Conservation (phyloP, 352 stramenopile genomes). For the Pythium aquatile region DNA sequence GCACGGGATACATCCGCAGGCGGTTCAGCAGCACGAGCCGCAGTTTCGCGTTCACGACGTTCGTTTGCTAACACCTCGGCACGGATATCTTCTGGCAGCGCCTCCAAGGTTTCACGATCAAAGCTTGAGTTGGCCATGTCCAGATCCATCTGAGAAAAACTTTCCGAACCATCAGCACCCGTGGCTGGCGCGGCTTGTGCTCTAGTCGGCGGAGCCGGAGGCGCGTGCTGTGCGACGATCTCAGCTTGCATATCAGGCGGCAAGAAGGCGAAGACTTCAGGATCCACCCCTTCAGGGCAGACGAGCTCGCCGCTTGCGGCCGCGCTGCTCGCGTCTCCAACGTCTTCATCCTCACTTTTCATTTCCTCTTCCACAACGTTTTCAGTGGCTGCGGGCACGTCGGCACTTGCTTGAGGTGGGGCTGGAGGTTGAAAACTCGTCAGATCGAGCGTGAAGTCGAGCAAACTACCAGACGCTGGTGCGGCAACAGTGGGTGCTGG, state of each 20-base stretch:
- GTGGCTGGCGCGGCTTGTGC: neutral
- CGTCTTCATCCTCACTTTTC: constrained; percentile 21
- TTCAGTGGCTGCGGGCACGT: constrained; percentile 8
- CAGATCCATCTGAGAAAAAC: constrained; percentile 76
- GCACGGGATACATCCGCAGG: constrained; percentile 93
- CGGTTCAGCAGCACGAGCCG: constrained; percentile 56
- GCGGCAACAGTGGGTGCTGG: constrained; percentile 37
- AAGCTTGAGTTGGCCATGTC: constrained; percentile 89
- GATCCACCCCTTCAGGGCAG: constrained; percentile 95
- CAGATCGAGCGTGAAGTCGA: constrained; percentile 85
- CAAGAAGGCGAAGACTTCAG: constrained; percentile 95
- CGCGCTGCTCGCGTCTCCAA: neutral
- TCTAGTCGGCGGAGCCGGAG: constrained; percentile 26
- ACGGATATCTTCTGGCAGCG: constrained; percentile 96
- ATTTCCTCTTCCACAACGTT: constrained; percentile 23
- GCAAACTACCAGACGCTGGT: constrained; percentile 44
- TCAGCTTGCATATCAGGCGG: constrained; percentile 97
- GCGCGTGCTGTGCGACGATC: constrained; percentile 84
- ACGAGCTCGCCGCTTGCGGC: constrained; percentile 25
- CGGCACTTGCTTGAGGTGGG: constrained; percentile 12
- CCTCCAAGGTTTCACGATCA: constrained; percentile 95
- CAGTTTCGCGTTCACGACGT: constrained; percentile 86
- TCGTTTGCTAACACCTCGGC: constrained; percentile 97
- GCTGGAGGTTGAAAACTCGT: constrained; percentile 40
- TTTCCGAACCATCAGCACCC: constrained; percentile 39